A percentile compares a stretch with the other conserved stretches of the same genome.
These are phyloP conservation scores for Aspergillus ustus DNA, from an alignment of 2,329 filamentous ascomycete genomes.

Conservation along the genomic window DNA sequence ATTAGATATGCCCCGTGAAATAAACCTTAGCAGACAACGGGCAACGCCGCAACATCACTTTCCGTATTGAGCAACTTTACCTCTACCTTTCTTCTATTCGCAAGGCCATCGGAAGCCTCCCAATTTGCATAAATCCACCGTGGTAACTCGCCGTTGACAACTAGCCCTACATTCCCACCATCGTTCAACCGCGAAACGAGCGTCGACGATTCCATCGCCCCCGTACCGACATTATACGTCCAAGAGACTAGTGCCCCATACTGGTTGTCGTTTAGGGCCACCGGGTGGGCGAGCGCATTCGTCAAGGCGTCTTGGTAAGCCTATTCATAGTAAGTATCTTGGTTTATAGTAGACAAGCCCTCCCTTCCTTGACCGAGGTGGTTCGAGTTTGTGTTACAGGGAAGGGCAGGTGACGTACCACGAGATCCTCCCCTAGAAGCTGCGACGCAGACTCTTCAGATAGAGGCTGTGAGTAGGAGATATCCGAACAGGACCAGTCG, in stretches of 20 bases:
- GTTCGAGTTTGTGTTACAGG: background rate
- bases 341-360: too few species aligned
- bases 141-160: conserved; percentile 38
- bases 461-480: conserved; percentile 53
- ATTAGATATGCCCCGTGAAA: background rate
- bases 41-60: conserved; percentile 8
- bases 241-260: conserved; percentile 59
- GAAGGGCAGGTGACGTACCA: conserved; percentile 26
- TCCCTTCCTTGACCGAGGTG: conserved; percentile 28
- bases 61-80: conserved; percentile 44
- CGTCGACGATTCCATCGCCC: conserved; percentile 45
- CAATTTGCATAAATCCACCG: background rate
- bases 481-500: conserved; percentile 49
- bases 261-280: conserved; percentile 55
- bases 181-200: conserved; percentile 52
- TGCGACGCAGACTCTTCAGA: conserved; percentile 46
- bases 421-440: conserved; percentile 49
- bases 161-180: conserved; percentile 48
- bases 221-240: conserved; percentile 58
- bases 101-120: background rate
- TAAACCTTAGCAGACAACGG: conserved; percentile 11
- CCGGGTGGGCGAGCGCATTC: conserved; percentile 37
- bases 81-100: conserved; percentile 40
- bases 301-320: conserved; percentile 47
- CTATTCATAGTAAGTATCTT: conserved; percentile 18